Percentiles rank a stretch among this genome's conserved stretches.
phyloP scores from a whole-genome alignment of 345 rosid species.

The Eucalyptus albens region DNA sequence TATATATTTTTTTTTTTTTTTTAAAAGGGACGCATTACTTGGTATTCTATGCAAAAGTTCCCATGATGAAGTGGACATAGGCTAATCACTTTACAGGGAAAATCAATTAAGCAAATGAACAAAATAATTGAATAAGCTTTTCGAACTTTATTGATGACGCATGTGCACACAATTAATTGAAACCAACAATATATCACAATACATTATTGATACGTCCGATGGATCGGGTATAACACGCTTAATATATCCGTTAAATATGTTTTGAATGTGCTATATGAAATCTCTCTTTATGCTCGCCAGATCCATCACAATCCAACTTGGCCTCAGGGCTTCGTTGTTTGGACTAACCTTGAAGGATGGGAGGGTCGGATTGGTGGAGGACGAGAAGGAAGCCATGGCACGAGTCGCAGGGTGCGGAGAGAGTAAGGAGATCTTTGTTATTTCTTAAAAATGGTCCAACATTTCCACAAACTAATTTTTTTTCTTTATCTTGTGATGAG shows the following conservation, averaged over 20 bases:
- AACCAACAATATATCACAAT: too few species aligned
- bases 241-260: accelerated
- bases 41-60: neutral
- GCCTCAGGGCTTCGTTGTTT: too few species aligned
- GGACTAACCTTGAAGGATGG: neutral
- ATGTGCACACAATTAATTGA: neutral
- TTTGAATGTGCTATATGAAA: too few species aligned
- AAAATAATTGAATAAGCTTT: too few species aligned
- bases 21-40: neutral
- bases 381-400: neutral
- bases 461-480: accelerated
- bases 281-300: too few species aligned
- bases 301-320: neutral
- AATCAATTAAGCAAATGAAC: too few species aligned
- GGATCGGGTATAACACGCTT: too few species aligned
- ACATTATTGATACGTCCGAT: too few species aligned
- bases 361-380: neutral
- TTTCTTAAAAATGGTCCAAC: neutral
- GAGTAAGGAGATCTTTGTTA: accelerated
- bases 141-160: too few species aligned
- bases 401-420: neutral
- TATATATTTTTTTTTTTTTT: too few species aligned
- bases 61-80: neutral
- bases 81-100: neutral
- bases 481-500: neutral